Evolutionary conservation across 1,284 basidiomycete species (phyloP), one percentile per base, ranked within the genome.

Genomic region (Malassezia sympodialis): DNA sequence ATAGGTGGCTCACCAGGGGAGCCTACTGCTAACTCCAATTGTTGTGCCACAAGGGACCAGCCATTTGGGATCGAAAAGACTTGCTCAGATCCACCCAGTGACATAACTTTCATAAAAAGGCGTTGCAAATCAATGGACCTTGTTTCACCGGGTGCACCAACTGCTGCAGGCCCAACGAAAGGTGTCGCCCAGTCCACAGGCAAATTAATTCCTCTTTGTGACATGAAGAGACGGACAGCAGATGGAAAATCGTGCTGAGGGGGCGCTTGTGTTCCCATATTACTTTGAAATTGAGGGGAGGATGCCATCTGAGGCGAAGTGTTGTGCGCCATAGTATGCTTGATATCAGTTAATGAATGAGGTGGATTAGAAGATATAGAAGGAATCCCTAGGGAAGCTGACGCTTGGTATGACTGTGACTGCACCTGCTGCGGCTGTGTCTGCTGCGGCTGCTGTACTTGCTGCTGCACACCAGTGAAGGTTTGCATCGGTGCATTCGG

Each of bases 21-120:
- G 0, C 59, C 65, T 0, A 69, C 64, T 11, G 66, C 67, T 19
- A 72, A 59, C 23, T 66, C 66, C 17, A 72, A 51, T 11, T 65
- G 61, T 30, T 63, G 60, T 0, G 69, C 69, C 11, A 68, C 54
- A 21, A 67, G 61, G 2, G 66, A 63, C 69, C 69, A 72, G 41
- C 67, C 68, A 50, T 59, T 61, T n/a, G 60, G 61, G 21, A 63
- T 60, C 24, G 58, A 44, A 21, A 53, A 57, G 2, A 63, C 53
- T 19, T 62, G 60, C 26, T 64, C 63, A 8, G 69, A 68, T 19
- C 68, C 68, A 24, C 67, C 67, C 1, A 58, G 53, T 10, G 61
- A 55, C 26, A 68, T 57, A 23, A 72, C 66, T 12, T 63, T 61
- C 8, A 59, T 59, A 49, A 72, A 72, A 17, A 69, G 52, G 4